Evolutionary conservation across 768 basidiomycete genomes (phyloP).

Genomic region (Inosperma sp.): DNA sequence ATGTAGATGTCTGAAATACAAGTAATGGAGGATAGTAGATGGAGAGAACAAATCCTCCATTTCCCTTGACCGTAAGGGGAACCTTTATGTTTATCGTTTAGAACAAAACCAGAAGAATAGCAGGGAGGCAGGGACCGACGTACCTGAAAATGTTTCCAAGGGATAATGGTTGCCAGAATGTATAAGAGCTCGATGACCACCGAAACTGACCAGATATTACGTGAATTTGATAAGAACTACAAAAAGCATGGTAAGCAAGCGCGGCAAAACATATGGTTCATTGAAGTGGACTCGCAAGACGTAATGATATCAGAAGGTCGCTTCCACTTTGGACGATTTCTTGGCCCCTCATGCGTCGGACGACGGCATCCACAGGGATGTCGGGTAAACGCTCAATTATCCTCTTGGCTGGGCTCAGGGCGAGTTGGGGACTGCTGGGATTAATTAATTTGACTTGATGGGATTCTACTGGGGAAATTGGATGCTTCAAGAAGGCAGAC

Average conservation of each 20-base stretch:
- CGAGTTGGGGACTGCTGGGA: constrained; percentile 35
- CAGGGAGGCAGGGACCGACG: constrained; percentile 14
- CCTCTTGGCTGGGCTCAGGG: constrained; percentile 37
- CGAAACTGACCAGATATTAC: constrained; percentile 55
- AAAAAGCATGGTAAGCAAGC: constrained; percentile 6
- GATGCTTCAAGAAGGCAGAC: constrained; percentile 48
- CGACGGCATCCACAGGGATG: constrained; percentile 28
- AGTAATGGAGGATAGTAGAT: constrained; percentile 47
- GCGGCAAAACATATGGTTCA: not conserved
- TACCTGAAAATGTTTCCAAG: constrained; percentile 48
- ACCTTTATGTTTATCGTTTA: constrained; percentile 15
- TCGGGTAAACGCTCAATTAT: constrained; percentile 34
- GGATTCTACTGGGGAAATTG: constrained; percentile 36
- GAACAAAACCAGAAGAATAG: not conserved
- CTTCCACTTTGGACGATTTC: constrained; percentile 34
- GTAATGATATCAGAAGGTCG: constrained; percentile 34
- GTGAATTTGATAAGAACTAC: constrained; percentile 62
- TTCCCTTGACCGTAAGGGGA: constrained; percentile 26
- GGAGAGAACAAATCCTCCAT: constrained; percentile 23
- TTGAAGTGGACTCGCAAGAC: constrained; percentile 29
- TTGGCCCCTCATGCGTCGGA: constrained; percentile 31
- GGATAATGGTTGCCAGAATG: constrained; percentile 48
- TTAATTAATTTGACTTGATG: constrained; percentile 18
- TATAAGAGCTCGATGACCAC: constrained; percentile 51
- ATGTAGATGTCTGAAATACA: constrained; percentile 42